A percentile compares a stretch with the other conserved stretches of the same genome.
Evolutionary conservation across 2,329 filamentous ascomycete genomes (phyloP).

Genomic region (Aureobasidium musti): DNA sequence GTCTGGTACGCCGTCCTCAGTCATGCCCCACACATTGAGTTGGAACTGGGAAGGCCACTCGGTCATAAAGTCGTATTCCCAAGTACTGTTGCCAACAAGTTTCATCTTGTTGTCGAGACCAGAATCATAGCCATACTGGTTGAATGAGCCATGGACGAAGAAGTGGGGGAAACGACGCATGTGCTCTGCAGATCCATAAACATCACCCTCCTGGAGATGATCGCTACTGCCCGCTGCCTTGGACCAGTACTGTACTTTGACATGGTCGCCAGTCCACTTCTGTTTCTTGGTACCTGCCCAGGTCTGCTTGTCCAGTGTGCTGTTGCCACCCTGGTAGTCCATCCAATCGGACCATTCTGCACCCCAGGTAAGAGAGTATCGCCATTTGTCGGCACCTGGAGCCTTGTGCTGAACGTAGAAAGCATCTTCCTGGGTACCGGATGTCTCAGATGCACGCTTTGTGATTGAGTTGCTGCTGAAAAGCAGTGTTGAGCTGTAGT

Average conservation of each 20-base stretch:
- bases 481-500: constrained; percentile 60
- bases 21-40: constrained; percentile 68
- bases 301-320: constrained; percentile 51
- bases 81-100: constrained; percentile 54
- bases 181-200: constrained; percentile 44
- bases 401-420: constrained; percentile 60
- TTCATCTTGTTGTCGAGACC: constrained; percentile 59
- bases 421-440: constrained; percentile 30
- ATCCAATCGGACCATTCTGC: constrained; percentile 62
- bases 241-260: constrained; percentile 66
- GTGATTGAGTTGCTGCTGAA: constrained; percentile 40
- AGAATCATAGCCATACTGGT: constrained; percentile 64
- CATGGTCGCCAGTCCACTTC: constrained; percentile 62
- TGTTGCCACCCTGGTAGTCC: constrained; percentile 56
- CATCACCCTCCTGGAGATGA: constrained; percentile 63
- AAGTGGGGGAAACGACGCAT: constrained; percentile 62
- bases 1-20: constrained; percentile 64
- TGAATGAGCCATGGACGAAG: constrained; percentile 64
- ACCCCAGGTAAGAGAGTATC: constrained; percentile 64
- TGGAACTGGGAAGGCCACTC: constrained; percentile 66
- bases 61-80: constrained; percentile 62
- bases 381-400: constrained; percentile 62
- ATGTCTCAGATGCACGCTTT: constrained; percentile 29
- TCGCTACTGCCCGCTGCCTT: constrained; percentile 60
- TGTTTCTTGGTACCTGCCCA: constrained; percentile 63